Conservation (phyloP, 176 grass and related monocot species). For the Triticum turgidum region DNA sequence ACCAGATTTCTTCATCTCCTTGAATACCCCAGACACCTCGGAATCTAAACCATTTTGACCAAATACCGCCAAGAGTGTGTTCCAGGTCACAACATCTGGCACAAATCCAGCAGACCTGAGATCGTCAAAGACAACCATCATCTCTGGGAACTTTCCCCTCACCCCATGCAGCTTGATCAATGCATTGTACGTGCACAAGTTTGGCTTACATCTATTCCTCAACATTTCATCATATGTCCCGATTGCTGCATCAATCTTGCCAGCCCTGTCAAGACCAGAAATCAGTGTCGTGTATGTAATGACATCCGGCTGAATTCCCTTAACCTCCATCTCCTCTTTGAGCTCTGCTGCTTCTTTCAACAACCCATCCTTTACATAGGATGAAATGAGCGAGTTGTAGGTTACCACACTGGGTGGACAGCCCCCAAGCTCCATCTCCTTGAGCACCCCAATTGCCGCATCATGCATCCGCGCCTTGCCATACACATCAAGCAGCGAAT, state of each 20-base stretch:
- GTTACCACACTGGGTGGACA: conserved; percentile 68
- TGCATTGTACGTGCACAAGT: conserved; percentile 88
- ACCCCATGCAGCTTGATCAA: conserved; percentile 86
- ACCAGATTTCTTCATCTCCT: conserved; percentile 93
- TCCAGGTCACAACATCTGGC: conserved; percentile 85
- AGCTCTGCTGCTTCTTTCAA: conserved; percentile 63
- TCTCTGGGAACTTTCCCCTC: conserved; percentile 70
- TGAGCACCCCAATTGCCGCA: conserved; percentile 54
- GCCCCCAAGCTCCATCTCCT: conserved; percentile 66
- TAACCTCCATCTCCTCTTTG: conserved; percentile 72
- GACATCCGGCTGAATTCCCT: conserved; percentile 74
- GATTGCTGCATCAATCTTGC: conserved; percentile 66
- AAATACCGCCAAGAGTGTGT: conserved; percentile 76
- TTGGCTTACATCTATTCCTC: conserved; percentile 60
- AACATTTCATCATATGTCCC: conserved; percentile 68
- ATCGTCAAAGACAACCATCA: conserved; percentile 83
- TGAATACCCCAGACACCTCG: conserved; percentile 81
- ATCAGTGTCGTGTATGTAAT: conserved; percentile 92
- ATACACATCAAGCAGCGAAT: conserved; percentile 80
- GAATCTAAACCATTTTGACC: conserved; percentile 84
- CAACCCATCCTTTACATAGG: conserved; percentile 76
- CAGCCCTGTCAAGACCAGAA: conserved; percentile 72
- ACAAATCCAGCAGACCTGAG: conserved; percentile 54
- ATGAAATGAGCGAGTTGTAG: conserved; percentile 79
- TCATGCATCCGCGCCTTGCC: conserved; percentile 70